phyloP scores from a whole-genome alignment of 2,329 filamentous ascomycete species.

The Thelonectria olida region DNA sequence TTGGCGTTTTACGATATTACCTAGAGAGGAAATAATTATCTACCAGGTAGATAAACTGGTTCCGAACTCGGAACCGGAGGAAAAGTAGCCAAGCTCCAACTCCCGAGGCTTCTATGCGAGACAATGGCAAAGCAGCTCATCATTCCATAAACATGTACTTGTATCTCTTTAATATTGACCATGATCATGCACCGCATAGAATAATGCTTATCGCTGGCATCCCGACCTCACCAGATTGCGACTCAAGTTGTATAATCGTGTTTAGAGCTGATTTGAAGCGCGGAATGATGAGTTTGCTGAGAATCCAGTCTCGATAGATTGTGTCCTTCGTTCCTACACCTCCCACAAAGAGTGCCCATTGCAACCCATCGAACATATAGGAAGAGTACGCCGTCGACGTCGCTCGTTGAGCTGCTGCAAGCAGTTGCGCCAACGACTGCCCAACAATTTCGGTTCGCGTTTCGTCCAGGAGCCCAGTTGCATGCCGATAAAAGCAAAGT shows the following conservation, averaged over 20 bases:
- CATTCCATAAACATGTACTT: too few relatives aligned
- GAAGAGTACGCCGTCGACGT: background rate
- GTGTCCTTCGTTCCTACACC: background rate
- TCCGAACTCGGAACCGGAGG: too few relatives aligned
- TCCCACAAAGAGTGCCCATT: slow-evolving; percentile 6
- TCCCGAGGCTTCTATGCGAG: too few relatives aligned
- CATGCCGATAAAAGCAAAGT: background rate
- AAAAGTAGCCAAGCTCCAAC: too few relatives aligned
- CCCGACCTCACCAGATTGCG: background rate
- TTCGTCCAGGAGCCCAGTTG: background rate
- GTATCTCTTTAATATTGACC: background rate
- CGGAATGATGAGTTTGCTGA: background rate
- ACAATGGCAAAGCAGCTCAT: too few relatives aligned
- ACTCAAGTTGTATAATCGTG: background rate
- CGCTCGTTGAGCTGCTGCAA: background rate
- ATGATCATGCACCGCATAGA: background rate
- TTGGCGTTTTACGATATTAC: too few relatives aligned
- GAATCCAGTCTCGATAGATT: background rate
- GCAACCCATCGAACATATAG: background rate
- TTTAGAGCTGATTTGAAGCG: background rate
- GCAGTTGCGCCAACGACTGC: background rate
- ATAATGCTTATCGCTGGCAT: background rate
- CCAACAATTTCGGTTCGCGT: background rate
- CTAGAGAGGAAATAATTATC: too few relatives aligned
- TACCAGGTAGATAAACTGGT: too few relatives aligned